Evolutionary conservation across 2,329 filamentous ascomycete species (phyloP), one percentile per base, ranked within the genome.

Genomic region (Penicillium freii): DNA sequence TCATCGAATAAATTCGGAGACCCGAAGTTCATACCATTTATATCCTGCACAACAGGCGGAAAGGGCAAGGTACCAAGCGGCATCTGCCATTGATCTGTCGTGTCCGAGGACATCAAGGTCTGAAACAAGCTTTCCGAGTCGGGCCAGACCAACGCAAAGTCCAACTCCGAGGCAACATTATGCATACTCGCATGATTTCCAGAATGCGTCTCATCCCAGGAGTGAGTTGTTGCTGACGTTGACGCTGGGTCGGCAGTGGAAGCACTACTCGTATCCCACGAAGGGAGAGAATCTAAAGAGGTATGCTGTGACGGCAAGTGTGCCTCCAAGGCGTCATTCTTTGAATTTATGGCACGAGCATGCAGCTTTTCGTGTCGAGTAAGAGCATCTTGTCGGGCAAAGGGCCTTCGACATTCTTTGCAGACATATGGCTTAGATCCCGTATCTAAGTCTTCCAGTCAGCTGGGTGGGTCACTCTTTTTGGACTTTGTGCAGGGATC

Each of bases 81-180:
- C 64, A 77, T 75, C 56, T 78, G 76, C 75, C 74, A 77, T 52
- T 77, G 73, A 48, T 75, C 72, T 3, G 69, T 64, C 8, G 66
- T 66, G 45, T 78, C 76, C 0, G 70, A 68, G n/a, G 73, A 73
- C 68, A 79, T 76, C 48, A 79, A 67, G 61, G 69, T 76, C 56
- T 79, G 77, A 39, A 78, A 77, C 25, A 79, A 57, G 56, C 75
- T 70, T 57, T 79, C 77, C 2, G 77, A 76, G 58, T 79, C 77
- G 11, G 77, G 77, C 77, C 77, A 79, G 45, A 78, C 73, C 21
- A 79, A 62, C 15, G 73, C 68, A 48, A 77, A 78, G 54, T 78
- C 75, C 6, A 76, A 56, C 29, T 76, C 74, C 5, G 66, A 61
- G 1, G 65, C 57, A 23, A 62, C 56, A 58, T 69, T 60, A 4